Evolutionary conservation across 1,139 yeast genomes (phyloP).

Genomic region (Candida tropicalis): DNA sequence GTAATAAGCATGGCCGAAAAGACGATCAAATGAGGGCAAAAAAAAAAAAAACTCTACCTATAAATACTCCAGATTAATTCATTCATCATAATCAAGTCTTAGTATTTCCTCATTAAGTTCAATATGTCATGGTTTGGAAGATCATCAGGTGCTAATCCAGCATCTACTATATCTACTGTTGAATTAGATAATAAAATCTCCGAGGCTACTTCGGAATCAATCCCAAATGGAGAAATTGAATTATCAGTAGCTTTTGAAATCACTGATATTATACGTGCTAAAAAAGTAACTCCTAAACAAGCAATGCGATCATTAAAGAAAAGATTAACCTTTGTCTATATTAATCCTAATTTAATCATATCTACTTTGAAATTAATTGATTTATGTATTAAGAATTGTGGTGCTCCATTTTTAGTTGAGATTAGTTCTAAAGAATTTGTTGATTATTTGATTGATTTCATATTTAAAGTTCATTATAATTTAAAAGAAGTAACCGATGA

Average conservation of each 20-base stretch:
- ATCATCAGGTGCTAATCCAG: conserved; percentile 9
- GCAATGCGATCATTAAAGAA: conserved; percentile 84
- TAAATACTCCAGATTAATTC: not conserved
- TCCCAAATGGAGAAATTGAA: conserved; percentile 92
- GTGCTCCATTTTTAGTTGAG: conserved; percentile 79
- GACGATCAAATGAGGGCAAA: conserved; percentile 1
- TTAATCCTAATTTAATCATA: conserved; percentile 75
- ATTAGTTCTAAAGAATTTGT: conserved; percentile 84
- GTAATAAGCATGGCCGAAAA: too few relatives aligned
- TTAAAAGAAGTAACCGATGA: conserved; percentile 35
- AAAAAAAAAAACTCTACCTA: not conserved
- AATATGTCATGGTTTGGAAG: conserved; percentile 69
- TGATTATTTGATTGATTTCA: conserved; percentile 62
- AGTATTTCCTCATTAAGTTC: not conserved
- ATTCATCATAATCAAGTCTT: not conserved
- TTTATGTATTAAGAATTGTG: conserved; percentile 91
- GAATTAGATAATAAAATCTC: conserved; percentile 66
- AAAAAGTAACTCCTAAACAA: conserved; percentile 78
- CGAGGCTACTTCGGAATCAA: conserved; percentile 83
- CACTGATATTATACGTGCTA: conserved; percentile 84
- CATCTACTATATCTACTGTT: conserved; percentile 40
- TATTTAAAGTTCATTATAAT: conserved; percentile 42
- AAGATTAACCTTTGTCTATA: conserved; percentile 60
- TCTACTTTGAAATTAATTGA: conserved; percentile 79
- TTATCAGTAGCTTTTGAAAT: conserved; percentile 79